Base-by-base conservation (phyloP, 2,329 filamentous ascomycete species). In the Elsinoe ampelina region DNA sequence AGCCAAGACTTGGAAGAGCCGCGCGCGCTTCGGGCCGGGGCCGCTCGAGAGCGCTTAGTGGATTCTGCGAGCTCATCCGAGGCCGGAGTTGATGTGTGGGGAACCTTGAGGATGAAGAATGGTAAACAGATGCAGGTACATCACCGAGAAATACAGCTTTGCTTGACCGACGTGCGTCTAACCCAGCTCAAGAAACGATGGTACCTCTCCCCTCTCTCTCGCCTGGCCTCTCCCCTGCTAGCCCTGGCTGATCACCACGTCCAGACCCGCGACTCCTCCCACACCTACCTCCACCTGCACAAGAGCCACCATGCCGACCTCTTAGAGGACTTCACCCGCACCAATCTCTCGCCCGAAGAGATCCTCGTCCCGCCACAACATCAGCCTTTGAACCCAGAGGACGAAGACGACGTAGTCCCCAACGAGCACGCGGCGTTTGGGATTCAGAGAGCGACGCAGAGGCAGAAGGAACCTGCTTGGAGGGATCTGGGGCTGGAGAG, bases 391-490 rank as follows among this genome's bases (percentile, higher is more conserved):
- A 92, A 93, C 68, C 88, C 89, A 0, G 88, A 93, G 70, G 88
- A 93, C 68, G 87, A 93, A 72, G 89, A 93, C 67, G 88, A 93
- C 66, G 86, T 93, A 3, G 88, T 93, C 3, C 88, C 89, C 0
- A 87, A 93, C 70, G 88, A 93, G 72, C 88, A 93, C 67, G 88
- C 88, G 11, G 89, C 88, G 0, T 93, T 93, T 68, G 89, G 88
- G 38, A 93, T 95, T 64, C 83, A 88, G 70, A 81, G 86, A 63
- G 88, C 88, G 8, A 91, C 87, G 13, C 85, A 89, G 72, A 80
- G 80, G 61, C 78, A 76, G 63, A 80, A 79, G 64, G 86, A 90
- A 71, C 78, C 85, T 1, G 83, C 83, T 6, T 95, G 88, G 88
- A 85, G 85, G 67, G 88, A 93, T 66, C 72, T 92, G 5, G 86